Percentiles rank a stretch among this genome's conserved stretches.
phyloP scores from a whole-genome alignment of 2,329 filamentous ascomycete species.

The Akanthomyces lecanii region DNA sequence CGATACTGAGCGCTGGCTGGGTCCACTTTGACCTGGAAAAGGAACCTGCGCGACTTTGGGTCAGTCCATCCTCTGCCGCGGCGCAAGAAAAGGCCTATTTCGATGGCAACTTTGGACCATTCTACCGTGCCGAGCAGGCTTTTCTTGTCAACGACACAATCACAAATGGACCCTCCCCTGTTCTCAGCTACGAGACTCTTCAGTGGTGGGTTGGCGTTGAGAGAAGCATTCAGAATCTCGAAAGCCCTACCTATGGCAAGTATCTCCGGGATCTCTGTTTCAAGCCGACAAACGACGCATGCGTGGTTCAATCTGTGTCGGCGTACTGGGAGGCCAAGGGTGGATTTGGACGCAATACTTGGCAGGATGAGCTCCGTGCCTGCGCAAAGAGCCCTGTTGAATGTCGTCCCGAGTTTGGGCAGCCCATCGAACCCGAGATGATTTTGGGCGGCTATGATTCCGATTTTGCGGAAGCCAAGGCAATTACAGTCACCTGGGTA shows the following conservation, averaged over 20 bases:
- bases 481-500: constrained; percentile 91
- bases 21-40: constrained; percentile 83
- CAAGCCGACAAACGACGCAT: constrained; percentile 84
- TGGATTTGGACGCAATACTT: constrained; percentile 43
- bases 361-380: constrained; percentile 66
- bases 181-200: constrained; percentile 83
- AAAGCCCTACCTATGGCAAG: constrained; percentile 63
- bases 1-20: constrained; percentile 81
- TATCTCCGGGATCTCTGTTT: constrained; percentile 84
- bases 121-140: constrained; percentile 88
- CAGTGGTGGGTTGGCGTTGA: constrained; percentile 94
- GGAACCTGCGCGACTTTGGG: constrained; percentile 90
- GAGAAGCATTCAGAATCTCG: constrained; percentile 66
- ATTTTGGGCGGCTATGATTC: constrained; percentile 76
- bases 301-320: constrained; percentile 88
- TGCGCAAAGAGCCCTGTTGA: constrained; percentile 78
- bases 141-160: constrained; percentile 88
- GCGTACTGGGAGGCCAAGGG: constrained; percentile 73
- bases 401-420: constrained; percentile 84
- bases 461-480: constrained; percentile 67
- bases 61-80: constrained; percentile 87
- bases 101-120: constrained; percentile 87
- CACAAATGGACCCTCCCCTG: constrained; percentile 61
- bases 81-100: constrained; percentile 94
- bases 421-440: constrained; percentile 80